phyloP scores from a whole-genome alignment of 495 filamentous ascomycete species.

The Penicillium tannophilum region DNA sequence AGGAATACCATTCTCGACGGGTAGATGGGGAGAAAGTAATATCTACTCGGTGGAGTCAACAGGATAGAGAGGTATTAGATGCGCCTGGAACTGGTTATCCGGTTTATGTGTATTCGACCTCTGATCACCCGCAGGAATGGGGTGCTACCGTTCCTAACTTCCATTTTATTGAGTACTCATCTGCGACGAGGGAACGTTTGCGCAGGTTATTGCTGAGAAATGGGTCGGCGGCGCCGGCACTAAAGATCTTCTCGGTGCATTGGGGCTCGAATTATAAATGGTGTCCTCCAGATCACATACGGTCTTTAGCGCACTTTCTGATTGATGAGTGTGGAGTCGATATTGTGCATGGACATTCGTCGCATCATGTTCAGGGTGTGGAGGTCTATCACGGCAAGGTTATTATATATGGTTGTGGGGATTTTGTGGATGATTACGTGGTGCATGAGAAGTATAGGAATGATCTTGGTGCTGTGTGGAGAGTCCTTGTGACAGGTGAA shows the following conservation, averaged over 20 bases:
- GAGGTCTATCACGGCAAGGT: conserved; percentile 39
- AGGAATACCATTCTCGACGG: conserved; percentile 1
- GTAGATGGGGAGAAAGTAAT: neutral
- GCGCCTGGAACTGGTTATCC: neutral
- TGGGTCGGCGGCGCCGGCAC: conserved; percentile 10
- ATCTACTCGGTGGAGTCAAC: neutral
- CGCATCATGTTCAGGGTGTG: conserved; percentile 48
- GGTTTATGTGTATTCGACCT: conserved; percentile 32
- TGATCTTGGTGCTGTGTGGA: conserved; percentile 46
- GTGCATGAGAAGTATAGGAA: conserved; percentile 37
- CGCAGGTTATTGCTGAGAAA: conserved; percentile 19
- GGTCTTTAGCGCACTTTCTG: conserved; percentile 40
- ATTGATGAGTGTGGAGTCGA: conserved; percentile 48
- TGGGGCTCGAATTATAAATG: conserved; percentile 48
- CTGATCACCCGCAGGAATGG: conserved; percentile 33
- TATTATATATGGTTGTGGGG: conserved; percentile 48
- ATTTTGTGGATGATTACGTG: conserved; percentile 50
- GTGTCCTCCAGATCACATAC: conserved; percentile 30
- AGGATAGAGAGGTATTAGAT: neutral
- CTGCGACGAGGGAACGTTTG: conserved; percentile 21
- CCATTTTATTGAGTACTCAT: conserved; percentile 39
- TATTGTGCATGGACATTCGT: conserved; percentile 47
- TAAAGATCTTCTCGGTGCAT: conserved; percentile 46
- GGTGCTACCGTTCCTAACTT: conserved; percentile 21
- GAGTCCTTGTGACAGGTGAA: conserved; percentile 30